Evolutionary conservation across 495 filamentous ascomycete genomes (phyloP).

Genomic region (Penicillium argentinense): DNA sequence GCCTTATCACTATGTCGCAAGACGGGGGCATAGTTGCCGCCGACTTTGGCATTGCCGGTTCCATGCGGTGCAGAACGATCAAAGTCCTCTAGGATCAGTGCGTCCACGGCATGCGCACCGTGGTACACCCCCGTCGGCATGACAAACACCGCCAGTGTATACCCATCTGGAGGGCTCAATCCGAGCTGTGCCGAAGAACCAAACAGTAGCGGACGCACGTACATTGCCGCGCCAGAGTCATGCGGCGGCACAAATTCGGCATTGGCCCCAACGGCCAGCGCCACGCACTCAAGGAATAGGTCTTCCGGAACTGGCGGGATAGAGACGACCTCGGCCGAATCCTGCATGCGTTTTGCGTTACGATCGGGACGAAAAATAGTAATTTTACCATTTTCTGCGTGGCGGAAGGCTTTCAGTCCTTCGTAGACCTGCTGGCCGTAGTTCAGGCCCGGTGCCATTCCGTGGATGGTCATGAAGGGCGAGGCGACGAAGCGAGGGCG

Average conservation of each 20-base stretch:
- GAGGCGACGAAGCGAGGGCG: slow-evolving; percentile 69
- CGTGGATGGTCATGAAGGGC: slow-evolving; percentile 80
- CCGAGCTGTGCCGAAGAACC: slow-evolving; percentile 79
- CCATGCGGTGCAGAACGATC: slow-evolving; percentile 57
- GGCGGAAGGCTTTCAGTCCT: slow-evolving; percentile 87
- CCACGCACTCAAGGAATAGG: slow-evolving; percentile 71
- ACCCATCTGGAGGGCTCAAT: slow-evolving; percentile 80
- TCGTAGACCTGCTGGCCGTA: slow-evolving; percentile 95
- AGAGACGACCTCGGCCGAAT: slow-evolving; percentile 74
- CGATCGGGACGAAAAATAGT: slow-evolving; percentile 77
- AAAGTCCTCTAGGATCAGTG: slow-evolving; percentile 69
- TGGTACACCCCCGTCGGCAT: slow-evolving; percentile 89
- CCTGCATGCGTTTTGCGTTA: slow-evolving; percentile 79
- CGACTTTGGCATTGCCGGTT: slow-evolving; percentile 55
- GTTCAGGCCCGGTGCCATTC: slow-evolving; percentile 87
- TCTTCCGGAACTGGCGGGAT: slow-evolving; percentile 73
- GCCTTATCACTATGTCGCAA: slow-evolving; percentile 77
- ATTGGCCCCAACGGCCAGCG: slow-evolving; percentile 77
- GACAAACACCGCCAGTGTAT: slow-evolving; percentile 81
- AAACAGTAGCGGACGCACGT: slow-evolving; percentile 84
- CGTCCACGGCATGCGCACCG: slow-evolving; percentile 76
- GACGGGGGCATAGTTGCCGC: slow-evolving; percentile 68
- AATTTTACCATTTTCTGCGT: slow-evolving; percentile 55
- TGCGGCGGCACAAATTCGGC: slow-evolving; percentile 86
- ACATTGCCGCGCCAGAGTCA: slow-evolving; percentile 81